Evolutionary conservation across 2,329 filamentous ascomycete genomes (phyloP), one percentile per base, ranked within the genome.

Genomic region (Mycosphaerella sp.): DNA sequence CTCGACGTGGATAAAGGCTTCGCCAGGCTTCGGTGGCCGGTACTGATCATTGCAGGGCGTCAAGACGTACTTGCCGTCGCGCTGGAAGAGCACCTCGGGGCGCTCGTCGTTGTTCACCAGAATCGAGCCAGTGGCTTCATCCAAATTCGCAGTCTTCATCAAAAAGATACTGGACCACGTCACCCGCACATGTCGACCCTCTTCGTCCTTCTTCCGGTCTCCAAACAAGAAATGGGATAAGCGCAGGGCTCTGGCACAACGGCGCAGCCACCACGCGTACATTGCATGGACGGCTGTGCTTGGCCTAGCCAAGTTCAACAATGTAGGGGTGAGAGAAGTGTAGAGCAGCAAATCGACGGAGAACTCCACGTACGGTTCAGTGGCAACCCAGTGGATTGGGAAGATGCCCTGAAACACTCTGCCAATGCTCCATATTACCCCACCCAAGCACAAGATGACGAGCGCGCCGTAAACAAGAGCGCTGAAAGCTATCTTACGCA

Each of bases 181-280:
- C 27, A 56, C 58, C 27, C 58, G 53, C 3, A 59, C 49, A 27
- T 56, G 54, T 68, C 74, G 75, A 6, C 89, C 87, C 70, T 96
- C 89, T 67, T 98, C 91, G 54, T 95, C 88, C 17, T 81, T 74
- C 25, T 78, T 78, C 52, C 88, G 81, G 60, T 95, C 86, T 12
- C 87, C 89, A 65, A 98, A 97, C 37, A 98, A 79, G 68, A 98
- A 98, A 73, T 90, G 87, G 1, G 89, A 94, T 32, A 98, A 75
- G 17, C 91, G 81, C 46, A 98, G 74, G 36, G 77, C 73, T 44
- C 87, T 79, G 10, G 90, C 93, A 66, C 90, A 95, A 61, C 80
- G 82, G 59, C 86, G 84, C 72, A 98, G 95, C 89, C 93, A 98
- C 91, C 91, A 97, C 6, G 83, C 84, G 67, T 95, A 98, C 76